Conservation (phyloP, 2,329 filamentous ascomycete genomes). For the Arthroderma uncinatum region DNA sequence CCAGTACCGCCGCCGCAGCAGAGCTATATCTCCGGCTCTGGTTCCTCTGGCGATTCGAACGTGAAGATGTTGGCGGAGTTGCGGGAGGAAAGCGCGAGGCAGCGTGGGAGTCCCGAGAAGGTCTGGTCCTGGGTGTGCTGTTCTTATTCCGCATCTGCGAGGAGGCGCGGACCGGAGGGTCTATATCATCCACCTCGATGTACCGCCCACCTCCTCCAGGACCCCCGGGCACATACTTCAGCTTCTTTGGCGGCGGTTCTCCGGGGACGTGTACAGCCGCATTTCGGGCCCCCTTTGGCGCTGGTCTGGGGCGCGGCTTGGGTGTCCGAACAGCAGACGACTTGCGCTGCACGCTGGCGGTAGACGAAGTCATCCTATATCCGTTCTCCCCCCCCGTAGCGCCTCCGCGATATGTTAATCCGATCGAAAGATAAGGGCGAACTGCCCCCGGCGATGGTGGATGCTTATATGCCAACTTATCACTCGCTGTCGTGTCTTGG, state of each 20-base stretch:
- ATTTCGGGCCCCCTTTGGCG: slow-evolving; percentile 23
- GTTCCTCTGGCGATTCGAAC: slow-evolving; percentile 33
- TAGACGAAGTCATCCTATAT: slow-evolving; percentile 14
- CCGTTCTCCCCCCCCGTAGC: neutral
- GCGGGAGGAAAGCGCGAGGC: slow-evolving; percentile 21
- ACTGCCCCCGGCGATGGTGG: too few species aligned
- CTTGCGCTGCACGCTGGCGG: slow-evolving; percentile 22
- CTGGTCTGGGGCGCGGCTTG: slow-evolving; percentile 23
- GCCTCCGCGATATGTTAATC: neutral
- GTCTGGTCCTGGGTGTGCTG: slow-evolving; percentile 30
- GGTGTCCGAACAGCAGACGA: slow-evolving; percentile 21
- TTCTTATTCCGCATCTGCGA: neutral
- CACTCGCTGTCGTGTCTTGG: neutral
- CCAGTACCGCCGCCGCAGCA: slow-evolving; percentile 72
- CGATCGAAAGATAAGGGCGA: neutral
- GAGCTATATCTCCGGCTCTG: slow-evolving; percentile 59
- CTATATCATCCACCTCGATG: slow-evolving; percentile 58
- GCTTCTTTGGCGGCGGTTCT: slow-evolving; percentile 58
- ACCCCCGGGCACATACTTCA: slow-evolving; percentile 74
- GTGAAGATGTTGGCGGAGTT: slow-evolving; percentile 23
- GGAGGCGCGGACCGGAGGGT: slow-evolving; percentile 39
- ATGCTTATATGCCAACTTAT: too few species aligned
- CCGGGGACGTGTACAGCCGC: slow-evolving; percentile 24
- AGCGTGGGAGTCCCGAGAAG: slow-evolving; percentile 37
- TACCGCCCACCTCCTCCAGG: slow-evolving; percentile 78